phyloP scores from a whole-genome alignment of 768 basidiomycete genomes.

The Hirschioporus abietinus region DNA sequence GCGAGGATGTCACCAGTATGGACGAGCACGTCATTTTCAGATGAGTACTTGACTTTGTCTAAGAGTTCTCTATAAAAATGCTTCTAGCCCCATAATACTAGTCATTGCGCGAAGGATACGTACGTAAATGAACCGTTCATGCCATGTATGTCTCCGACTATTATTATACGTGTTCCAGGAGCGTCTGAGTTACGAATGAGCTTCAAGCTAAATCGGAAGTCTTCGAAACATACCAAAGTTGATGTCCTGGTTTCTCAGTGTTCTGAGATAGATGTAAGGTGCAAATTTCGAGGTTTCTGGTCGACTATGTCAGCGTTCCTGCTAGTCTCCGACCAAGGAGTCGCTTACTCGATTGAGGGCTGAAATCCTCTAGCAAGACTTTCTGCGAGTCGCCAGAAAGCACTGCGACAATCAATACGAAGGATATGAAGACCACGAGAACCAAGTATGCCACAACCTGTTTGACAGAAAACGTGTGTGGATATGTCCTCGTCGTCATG shows the following conservation, averaged over 20 bases:
- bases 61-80: conserved; percentile 51
- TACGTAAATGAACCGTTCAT: conserved; percentile 66
- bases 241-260: not conserved
- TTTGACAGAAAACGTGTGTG: not conserved
- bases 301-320: not conserved
- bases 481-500: not conserved
- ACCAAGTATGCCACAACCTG: not conserved
- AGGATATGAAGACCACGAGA: not conserved
- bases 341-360: not conserved
- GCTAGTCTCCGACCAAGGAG: not conserved
- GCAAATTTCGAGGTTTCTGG: not conserved
- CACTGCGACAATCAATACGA: not conserved
- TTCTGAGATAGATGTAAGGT: not conserved
- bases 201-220: not conserved
- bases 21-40: conserved; percentile 60
- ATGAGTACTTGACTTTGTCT: conserved; percentile 51
- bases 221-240: not conserved
- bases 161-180: conserved; percentile 47
- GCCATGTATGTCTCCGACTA: conserved; percentile 89
- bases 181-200: not conserved
- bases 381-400: not conserved
- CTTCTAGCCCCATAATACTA: not conserved
- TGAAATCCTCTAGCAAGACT: not conserved
- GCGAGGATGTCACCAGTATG: conserved; percentile 81
- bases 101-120: conserved; percentile 19